Evolutionary conservation across 805 yeast species (phyloP).

Genomic region (Candida ponderosae): DNA sequence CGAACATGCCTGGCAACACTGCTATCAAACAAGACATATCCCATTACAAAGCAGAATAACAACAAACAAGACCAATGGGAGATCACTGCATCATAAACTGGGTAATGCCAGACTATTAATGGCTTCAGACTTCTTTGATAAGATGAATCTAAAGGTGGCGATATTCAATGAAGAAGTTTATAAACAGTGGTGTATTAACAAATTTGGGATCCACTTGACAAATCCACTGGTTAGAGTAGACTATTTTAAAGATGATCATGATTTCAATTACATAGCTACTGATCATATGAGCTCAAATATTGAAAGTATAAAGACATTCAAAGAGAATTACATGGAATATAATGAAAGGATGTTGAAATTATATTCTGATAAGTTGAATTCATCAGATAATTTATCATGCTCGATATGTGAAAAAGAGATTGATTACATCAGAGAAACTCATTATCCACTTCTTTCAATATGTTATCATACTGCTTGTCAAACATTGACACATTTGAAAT

Average conservation of each 20-base stretch:
- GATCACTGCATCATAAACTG: conserved; percentile 36
- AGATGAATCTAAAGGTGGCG: conserved; percentile 37
- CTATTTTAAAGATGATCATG: conserved; percentile 1
- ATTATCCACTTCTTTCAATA: conserved; percentile 25
- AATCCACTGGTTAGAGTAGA: conserved; percentile 3
- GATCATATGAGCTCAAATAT: too few relatives aligned
- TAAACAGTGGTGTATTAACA: conserved; percentile 14
- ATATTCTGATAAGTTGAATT: conserved; percentile 15
- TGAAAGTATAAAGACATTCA: conserved; percentile 19
- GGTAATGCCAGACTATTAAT: conserved; percentile 40
- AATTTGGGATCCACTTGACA: conserved; percentile 7
- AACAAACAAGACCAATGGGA: conserved; percentile 27
- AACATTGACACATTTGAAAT: conserved; percentile 28
- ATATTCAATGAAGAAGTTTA: conserved; percentile 30
- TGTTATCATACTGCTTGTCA: conserved; percentile 27
- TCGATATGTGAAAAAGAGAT: conserved; percentile 21
- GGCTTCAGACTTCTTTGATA: conserved; percentile 32
- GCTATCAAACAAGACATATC: conserved; percentile 57
- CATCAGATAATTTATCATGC: conserved; percentile 22
- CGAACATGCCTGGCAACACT: conserved; percentile 83
- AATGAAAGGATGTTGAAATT: conserved; percentile 9
- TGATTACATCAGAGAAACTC: conserved; percentile 26
- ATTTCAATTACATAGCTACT: too few relatives aligned
- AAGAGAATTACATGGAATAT: conserved; percentile 5
- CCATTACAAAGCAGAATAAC: conserved; percentile 28